Evolutionary conservation across 805 yeast genomes (phyloP).

Genomic region (Zygotorulaspora chibaensis): DNA sequence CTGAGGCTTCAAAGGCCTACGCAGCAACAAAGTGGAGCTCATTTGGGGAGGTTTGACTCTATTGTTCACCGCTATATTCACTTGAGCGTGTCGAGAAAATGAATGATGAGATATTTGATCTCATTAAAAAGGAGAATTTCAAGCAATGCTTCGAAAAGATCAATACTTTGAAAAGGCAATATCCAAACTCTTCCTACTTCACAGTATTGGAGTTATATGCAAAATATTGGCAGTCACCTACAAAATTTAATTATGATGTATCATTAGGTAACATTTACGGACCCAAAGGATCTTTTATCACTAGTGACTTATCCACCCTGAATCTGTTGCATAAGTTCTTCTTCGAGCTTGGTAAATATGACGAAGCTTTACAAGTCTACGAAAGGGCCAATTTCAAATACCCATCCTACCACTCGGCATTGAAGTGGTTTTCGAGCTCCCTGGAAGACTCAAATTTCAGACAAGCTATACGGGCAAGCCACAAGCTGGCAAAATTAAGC

Average conservation of each 20-base stretch:
- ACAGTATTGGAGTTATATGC: conserved; percentile 35
- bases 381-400: conserved; percentile 57
- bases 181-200: conserved; percentile 55
- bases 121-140: conserved; percentile 51
- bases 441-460: conserved; percentile 45
- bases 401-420: conserved; percentile 45
- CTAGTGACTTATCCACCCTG: conserved; percentile 51
- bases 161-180: conserved; percentile 44
- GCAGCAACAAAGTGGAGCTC: neutral
- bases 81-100: conserved; percentile 13
- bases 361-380: conserved; percentile 46
- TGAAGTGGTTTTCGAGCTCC: conserved; percentile 56
- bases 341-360: conserved; percentile 34
- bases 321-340: conserved; percentile 46
- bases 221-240: conserved; percentile 28
- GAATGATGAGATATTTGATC: conserved; percentile 37
- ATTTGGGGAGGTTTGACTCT: neutral
- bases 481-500: conserved; percentile 37
- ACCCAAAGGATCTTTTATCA: conserved; percentile 19
- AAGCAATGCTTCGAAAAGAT: conserved; percentile 44
- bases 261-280: conserved; percentile 27
- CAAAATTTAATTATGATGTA: conserved; percentile 33
- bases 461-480: conserved; percentile 52
- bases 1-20: no score
- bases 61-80: neutral